Percentiles rank a stretch among this genome's conserved stretches.
These are phyloP conservation scores for Trichoderma parareesei DNA, from an alignment of 495 filamentous ascomycete species.

Conservation along the genomic window DNA sequence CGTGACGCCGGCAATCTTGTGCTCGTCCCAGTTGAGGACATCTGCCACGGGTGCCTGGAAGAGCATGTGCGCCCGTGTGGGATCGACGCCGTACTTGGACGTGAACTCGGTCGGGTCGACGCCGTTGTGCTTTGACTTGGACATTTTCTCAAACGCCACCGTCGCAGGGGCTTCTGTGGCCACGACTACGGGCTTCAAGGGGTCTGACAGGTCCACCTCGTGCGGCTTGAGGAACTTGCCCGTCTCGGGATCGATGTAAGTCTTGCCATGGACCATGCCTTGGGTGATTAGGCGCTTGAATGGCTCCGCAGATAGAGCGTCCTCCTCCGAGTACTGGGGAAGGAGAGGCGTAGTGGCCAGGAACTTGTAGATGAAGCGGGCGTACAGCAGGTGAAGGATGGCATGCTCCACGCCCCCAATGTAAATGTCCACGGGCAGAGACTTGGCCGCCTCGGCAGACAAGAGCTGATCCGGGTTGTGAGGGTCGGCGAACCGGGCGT, in stretches of 20 bases:
- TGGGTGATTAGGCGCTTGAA: conserved; percentile 77
- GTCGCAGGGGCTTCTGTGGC: conserved; percentile 48
- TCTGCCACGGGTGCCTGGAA: conserved; percentile 81
- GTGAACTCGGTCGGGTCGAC: conserved; percentile 73
- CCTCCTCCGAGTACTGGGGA: conserved; percentile 15
- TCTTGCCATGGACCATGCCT: conserved; percentile 89
- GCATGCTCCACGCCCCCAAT: conserved; percentile 86
- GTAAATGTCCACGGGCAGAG: conserved; percentile 70
- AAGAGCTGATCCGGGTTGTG: conserved; percentile 55
- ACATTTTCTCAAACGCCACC: conserved; percentile 83
- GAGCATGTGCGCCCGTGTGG: conserved; percentile 75
- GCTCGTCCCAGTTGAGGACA: conserved; percentile 79
- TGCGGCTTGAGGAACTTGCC: conserved; percentile 71
- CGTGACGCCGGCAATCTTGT: conserved; percentile 71
- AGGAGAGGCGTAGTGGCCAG: conserved; percentile 47
- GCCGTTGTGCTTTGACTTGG: conserved; percentile 91
- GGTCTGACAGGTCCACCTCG: conserved; percentile 59
- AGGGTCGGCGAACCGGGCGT: conserved; percentile 66
- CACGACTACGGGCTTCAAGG: conserved; percentile 49
- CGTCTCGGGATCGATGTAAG: conserved; percentile 64
- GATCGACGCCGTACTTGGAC: conserved; percentile 67
- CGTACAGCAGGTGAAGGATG: conserved; percentile 85
- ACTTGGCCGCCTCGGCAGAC: conserved; percentile 44
- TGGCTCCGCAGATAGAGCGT: conserved; percentile 50
- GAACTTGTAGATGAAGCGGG: conserved; percentile 86